Conservation (phyloP, 768 basidiomycete species). For the Boletus speciosus region DNA sequence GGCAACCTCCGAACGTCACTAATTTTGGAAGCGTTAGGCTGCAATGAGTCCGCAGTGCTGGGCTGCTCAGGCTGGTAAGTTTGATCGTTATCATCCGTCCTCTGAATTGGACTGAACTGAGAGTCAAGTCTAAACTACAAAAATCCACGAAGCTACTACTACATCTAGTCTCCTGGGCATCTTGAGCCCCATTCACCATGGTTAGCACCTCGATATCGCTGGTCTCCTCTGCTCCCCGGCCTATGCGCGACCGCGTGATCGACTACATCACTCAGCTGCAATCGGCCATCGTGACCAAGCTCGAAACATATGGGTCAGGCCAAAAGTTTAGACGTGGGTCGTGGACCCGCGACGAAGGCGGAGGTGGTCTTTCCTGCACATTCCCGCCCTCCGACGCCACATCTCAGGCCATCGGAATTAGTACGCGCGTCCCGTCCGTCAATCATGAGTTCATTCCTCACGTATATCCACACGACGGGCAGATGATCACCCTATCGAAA, state of each 20-base stretch:
- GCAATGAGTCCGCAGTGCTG: no score
- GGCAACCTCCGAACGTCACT: no score
- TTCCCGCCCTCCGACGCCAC: conserved; percentile 3
- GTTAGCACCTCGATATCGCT: not conserved
- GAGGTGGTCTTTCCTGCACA: conserved; percentile 19
- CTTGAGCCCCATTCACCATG: not conserved
- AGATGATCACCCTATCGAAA: conserved; percentile 22
- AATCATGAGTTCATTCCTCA: not conserved
- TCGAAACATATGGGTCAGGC: conserved; percentile 14
- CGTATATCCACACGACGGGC: not conserved
- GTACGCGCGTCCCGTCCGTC: not conserved
- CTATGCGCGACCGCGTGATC: conserved; percentile 14
- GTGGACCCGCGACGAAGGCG: conserved; percentile 19
- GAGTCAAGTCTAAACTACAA: not conserved
- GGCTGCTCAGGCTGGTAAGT: not conserved
- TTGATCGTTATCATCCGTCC: not conserved
- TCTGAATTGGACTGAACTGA: not conserved
- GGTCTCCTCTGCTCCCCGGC: not conserved
- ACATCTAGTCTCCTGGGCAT: not conserved
- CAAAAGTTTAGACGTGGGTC: conserved; percentile 14
- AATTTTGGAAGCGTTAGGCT: no score
- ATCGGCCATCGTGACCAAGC: conserved; percentile 17
- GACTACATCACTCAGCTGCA: conserved; percentile 17
- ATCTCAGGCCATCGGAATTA: not conserved
- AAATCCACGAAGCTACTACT: not conserved